Evolutionary conservation across 768 basidiomycete genomes (phyloP).

Genomic region (Clathrus columnatus): DNA sequence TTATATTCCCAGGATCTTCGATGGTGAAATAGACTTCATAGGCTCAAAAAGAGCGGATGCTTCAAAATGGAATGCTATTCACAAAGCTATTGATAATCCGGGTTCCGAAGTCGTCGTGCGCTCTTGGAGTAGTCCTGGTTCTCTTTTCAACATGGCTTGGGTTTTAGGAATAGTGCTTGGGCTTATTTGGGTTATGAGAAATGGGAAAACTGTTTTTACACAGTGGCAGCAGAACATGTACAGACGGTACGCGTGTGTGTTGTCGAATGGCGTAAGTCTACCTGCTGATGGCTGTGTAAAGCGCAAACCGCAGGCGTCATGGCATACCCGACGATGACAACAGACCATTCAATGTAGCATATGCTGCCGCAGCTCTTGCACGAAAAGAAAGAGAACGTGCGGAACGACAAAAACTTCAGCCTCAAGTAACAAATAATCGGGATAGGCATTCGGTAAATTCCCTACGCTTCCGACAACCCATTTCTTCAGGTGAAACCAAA

Average conservation of each 20-base stretch:
- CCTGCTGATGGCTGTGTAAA: neutral
- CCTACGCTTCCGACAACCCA: too few species aligned
- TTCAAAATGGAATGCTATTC: constrained; percentile 8
- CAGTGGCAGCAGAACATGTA: constrained; percentile 11
- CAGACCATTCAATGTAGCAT: constrained; percentile 83
- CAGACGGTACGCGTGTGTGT: constrained; percentile 5
- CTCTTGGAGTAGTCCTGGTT: neutral
- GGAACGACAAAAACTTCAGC: constrained; percentile 24
- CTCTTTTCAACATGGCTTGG: constrained; percentile 7
- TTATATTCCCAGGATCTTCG: neutral
- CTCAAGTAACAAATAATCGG: constrained; percentile 19
- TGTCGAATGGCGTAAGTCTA: neutral
- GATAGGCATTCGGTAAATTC: too few species aligned
- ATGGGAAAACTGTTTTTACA: constrained; percentile 3
- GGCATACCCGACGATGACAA: constrained; percentile 80
- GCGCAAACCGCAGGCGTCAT: constrained; percentile 46
- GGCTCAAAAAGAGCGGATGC: neutral
- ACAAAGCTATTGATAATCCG: neutral
- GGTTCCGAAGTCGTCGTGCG: neutral
- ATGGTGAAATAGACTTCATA: neutral
- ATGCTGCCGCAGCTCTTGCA: constrained; percentile 55
- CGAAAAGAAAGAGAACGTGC: constrained; percentile 45
- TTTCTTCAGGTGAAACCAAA: too few species aligned
- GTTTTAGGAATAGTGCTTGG: constrained; percentile 6
- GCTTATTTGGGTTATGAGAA: constrained; percentile 5